Conservation (phyloP, 1,284 basidiomycete genomes). For the Irpex rosettiformis region DNA sequence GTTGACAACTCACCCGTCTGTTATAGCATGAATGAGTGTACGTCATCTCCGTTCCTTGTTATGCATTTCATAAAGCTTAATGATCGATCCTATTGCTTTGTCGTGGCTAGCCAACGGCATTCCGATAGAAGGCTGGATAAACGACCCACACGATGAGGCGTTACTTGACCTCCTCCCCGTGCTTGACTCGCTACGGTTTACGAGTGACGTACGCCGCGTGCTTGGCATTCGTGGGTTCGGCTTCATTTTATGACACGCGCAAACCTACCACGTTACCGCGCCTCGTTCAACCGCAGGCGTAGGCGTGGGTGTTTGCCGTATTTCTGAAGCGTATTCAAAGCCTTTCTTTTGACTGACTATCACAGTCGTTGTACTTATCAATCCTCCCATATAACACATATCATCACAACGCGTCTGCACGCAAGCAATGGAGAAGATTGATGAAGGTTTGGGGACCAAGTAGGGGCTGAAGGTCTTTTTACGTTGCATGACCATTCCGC, state of each 20-base stretch:
- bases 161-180: conserved; percentile 94
- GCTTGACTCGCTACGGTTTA: conserved; percentile 93
- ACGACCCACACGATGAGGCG: conserved; percentile 96
- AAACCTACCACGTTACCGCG: not conserved
- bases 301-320: not conserved
- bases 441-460: too few species aligned
- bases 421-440: not conserved
- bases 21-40: conserved; percentile 91
- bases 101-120: conserved; percentile 79
- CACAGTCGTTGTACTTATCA: conserved; percentile 2
- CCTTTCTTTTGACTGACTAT: not conserved
- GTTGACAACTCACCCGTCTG: conserved; percentile 96
- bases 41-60: conserved; percentile 26
- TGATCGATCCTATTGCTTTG: not conserved
- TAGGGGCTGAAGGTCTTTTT: too few species aligned
- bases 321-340: not conserved
- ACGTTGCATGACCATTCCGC: too few species aligned
- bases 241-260: conserved; percentile 28
- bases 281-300: conserved; percentile 1
- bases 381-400: not conserved
- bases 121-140: conserved; percentile 98
- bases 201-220: conserved; percentile 90
- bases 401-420: not conserved
- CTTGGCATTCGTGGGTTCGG: conserved; percentile 74
- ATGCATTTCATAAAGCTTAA: not conserved